Base-by-base conservation (phyloP, 495 filamentous ascomycete genomes). In the Neurospora tetrasperma region DNA sequence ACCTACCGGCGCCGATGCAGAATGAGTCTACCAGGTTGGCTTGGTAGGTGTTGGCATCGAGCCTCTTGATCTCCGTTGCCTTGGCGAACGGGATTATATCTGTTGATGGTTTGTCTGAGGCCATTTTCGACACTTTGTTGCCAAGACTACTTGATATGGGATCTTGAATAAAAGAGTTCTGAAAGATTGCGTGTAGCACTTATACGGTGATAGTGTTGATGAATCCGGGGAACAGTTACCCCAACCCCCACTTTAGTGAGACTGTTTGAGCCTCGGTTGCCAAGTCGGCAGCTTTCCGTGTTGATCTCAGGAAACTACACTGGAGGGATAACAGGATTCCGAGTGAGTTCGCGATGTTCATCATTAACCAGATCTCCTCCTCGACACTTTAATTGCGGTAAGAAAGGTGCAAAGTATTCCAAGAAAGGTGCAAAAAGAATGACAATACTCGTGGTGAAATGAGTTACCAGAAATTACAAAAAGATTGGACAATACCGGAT, bases 1-100 rank as follows among this genome's bases (percentile, higher is more conserved):
- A 7, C 71, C 23, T 72, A 91, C 90, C 89, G 20, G 85, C 86
- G 68, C 92, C 92, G 74, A 94, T 93, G 74, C 87, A 91, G 88
- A 89, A 95, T 20, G 88, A 86, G 18, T 86, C 81, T 5, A 78
- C 77, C 23, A 94, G 86, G 73, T 88, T 74, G 40, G 84, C 87
- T 10, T 80, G 80, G 80, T 94, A 95, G 3, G 86, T 89, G 76
- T 90, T 87, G 0, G 86, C 83, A 73, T 86, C 87, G 54, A 90
- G 71, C n/a, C 81, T 83, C 35, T 81, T 81, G 31, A 92, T 79
- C 14, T 82, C 80, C 18, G 87, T 79, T 8, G 80, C 77, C 44
- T 81, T 69, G 5, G 76, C 76, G 59, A 83, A 81, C 7, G 79
- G 73, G 11, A 80, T 48, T 12, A 76, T 68, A 2, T 42, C 18